Base-by-base conservation (phyloP, 208 protist genomes). In the Plasmodiophora brassicae region DNA sequence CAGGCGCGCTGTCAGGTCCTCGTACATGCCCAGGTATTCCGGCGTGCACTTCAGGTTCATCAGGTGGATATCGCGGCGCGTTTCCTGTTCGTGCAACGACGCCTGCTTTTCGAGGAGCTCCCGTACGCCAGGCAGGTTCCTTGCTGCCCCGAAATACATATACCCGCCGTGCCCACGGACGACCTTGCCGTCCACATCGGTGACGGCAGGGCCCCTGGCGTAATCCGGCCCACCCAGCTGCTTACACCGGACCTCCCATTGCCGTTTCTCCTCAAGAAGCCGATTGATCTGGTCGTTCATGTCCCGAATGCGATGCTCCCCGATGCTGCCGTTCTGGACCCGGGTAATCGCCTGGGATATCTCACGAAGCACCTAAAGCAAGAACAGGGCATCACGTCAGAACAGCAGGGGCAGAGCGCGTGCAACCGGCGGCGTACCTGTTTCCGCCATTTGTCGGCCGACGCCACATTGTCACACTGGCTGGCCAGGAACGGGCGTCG, bases 231-330 rank as follows among this genome's bases (percentile, higher is more conserved):
- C 95, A 44, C 94, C 94, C 1, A 96, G 91, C 36, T 95, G 89
- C 14, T 92, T 71, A 44, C 96, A 96, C 57, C 94, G 92, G 44
- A 87, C 65, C 65, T 96, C 94, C 95, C 95, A 97, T 83, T 95
- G 93, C n/a, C 87, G 32, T 84, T 95, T 96, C 84, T 96, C 94
- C 22, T 92, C 84, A 1, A 95, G 46, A 32, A 95, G 89, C 87
- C 94, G 95, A 91, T 97, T 97, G 86, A 97, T 97, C 28, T 94
- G 88, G 90, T 97, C 95, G 90, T 97, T 97, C 39, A 97, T 60
- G 50, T 97, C 95, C 53, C 94, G 90, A 54, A 96, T 94, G 60
- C 88, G 89, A 90, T 93, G 91, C 90, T 97, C 94, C 0, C 93
- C 95, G 28, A 97, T 88, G 43, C 91, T 88, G 35, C 85, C 90